phyloP scores from a whole-genome alignment of 2,329 filamentous ascomycete species.

The Fusarium algeriense region DNA sequence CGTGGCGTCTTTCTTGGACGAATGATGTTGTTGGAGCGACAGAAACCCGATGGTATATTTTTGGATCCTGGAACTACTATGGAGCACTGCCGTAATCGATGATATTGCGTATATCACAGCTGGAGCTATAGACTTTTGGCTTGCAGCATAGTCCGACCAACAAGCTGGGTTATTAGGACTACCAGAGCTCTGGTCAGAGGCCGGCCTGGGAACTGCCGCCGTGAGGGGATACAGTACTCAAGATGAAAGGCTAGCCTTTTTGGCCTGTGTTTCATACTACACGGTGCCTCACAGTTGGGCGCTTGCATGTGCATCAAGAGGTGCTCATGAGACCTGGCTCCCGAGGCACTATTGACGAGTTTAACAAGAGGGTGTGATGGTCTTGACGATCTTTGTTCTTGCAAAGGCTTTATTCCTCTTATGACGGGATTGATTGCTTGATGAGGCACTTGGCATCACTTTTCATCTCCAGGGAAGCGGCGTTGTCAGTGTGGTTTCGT shows the following conservation, averaged over 20 bases:
- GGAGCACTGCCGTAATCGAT: conserved; percentile 17
- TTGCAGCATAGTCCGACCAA: conserved; percentile 4
- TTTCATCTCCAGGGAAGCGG: conserved; percentile 15
- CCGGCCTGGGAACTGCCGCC: conserved; percentile 7
- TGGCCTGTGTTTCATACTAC: conserved; percentile 7
- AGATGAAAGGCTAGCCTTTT: conserved; percentile 4
- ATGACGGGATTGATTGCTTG: conserved; percentile 15
- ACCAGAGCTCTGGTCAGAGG: conserved; percentile 13
- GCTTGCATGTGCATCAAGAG: conserved; percentile 40
- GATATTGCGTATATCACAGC: background rate
- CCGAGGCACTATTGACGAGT: conserved; percentile 35
- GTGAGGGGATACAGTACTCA: background rate
- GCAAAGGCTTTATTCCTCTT: conserved; percentile 19
- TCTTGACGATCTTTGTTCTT: conserved; percentile 18
- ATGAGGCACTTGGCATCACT: conserved; percentile 19
- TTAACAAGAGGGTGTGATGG: conserved; percentile 31
- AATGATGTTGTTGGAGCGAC: conserved; percentile 39
- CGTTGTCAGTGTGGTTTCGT: conserved; percentile 23
- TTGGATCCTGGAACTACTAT: conserved; percentile 25
- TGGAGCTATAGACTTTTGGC: conserved; percentile 23
- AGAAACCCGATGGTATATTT: conserved; percentile 11
- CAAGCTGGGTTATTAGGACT: conserved; percentile 18
- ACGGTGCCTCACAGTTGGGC: conserved; percentile 22
- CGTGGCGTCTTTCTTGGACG: conserved; percentile 40
- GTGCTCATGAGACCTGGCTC: conserved; percentile 41